Base-by-base conservation (phyloP, 306 rosid genomes). In the Rosa chinensis region DNA sequence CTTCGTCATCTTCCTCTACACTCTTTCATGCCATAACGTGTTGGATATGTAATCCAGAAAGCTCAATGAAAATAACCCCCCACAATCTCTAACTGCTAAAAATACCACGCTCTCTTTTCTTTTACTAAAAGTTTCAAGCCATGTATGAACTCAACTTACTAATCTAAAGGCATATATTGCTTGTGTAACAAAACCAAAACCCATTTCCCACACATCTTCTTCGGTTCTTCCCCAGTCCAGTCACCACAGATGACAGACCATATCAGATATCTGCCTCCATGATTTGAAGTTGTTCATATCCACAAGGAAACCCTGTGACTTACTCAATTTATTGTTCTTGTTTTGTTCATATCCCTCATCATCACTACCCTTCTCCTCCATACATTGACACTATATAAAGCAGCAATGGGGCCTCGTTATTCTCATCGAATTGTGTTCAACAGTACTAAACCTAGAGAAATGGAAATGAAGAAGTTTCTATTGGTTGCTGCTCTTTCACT, bases 351-450 rank as follows among this genome's bases (percentile, higher is more conserved):
- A 8, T 7, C 28, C 28, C 59, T 53, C 59, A 53, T 25, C 64
- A 77, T 80, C 78, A 73, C 84, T 66, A n/a, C 39, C 32, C 42
- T 53, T 70, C 13, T 76, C 59, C 62, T 47, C 6, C 74, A 62
- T 78, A 21, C 79, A 50, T 78, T 81, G 77, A 39, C 28, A 68
- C 81, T 85, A 87, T 90, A 92, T 89, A 84, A 82, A 84, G 52
- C 75, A 58, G 50, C 71, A 49, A 13, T 52, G 32, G 6, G 16
- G 70, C 32, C 74, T 86, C 77, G 12, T 4, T 18, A 70, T 82
- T 72, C 78, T 2, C 87, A 88, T 71, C 86, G 12, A 10, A 43
- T 77, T 71, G 21, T 70, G 81, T 68, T 76, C 66, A 81, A 62
- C 67, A 25, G 67, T 28, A 61, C 37, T 61, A 61, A 4, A 78